Percentiles rank a stretch among this genome's conserved stretches.
These are phyloP conservation scores for Colletotrichum trifolii DNA, from an alignment of 2,329 filamentous ascomycete genomes.

Conservation along the genomic window DNA sequence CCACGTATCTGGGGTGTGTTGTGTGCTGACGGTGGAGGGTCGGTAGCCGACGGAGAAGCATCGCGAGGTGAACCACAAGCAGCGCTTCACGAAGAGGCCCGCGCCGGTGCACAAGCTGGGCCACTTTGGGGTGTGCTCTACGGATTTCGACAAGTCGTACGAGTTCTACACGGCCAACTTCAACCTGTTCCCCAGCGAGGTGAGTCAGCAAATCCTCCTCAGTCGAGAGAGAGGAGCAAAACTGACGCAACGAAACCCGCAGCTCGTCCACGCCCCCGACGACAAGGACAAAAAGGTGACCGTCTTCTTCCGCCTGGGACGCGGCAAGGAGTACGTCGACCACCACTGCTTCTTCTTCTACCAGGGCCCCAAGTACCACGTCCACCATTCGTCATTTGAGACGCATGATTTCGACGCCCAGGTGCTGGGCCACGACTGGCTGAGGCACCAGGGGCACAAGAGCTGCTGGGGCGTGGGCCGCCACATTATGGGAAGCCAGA, in stretches of 20 bases:
- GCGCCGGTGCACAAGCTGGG: constrained; percentile 64
- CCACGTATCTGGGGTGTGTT: background rate
- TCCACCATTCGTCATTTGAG: constrained; percentile 77
- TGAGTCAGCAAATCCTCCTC: constrained; percentile 38
- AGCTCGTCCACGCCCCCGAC: constrained; percentile 38
- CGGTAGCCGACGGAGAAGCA: constrained; percentile 52
- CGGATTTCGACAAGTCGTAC: constrained; percentile 58
- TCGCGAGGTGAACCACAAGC: constrained; percentile 56
- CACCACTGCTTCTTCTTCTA: constrained; percentile 65
- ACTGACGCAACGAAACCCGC: background rate
- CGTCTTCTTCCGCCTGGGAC: constrained; percentile 58
- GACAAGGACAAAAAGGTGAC: constrained; percentile 50
- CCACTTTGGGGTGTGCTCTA: constrained; percentile 65
- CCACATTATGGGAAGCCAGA: constrained; percentile 76
- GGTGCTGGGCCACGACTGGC: constrained; percentile 76
- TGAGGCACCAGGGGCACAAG: constrained; percentile 70
- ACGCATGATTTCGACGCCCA: constrained; percentile 79
- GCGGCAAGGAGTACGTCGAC: constrained; percentile 57
- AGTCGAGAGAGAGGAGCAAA: no score
- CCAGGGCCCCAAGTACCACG: constrained; percentile 59
- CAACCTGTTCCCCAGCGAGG: constrained; percentile 63
- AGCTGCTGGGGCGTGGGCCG: constrained; percentile 78
- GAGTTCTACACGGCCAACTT: constrained; percentile 63
- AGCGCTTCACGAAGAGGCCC: constrained; percentile 60
- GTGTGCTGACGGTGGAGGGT: background rate